Conservation (phyloP, 2,329 filamentous ascomycete species). For the Trichoderma asperellum region DNA sequence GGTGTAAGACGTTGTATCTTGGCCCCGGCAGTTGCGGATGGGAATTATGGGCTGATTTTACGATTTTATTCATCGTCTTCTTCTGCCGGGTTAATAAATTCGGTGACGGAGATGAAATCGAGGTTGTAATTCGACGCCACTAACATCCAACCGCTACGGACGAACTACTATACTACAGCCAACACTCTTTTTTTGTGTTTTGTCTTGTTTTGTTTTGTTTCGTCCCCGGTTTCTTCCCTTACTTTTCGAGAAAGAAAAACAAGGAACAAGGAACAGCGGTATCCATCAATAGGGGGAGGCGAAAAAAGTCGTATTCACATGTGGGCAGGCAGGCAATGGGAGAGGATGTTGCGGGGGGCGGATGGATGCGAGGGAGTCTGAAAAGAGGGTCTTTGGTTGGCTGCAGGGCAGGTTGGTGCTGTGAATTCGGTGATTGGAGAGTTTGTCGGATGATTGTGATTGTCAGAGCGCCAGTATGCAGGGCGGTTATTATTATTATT, state of each 20-base stretch:
- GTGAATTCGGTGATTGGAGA: not conserved
- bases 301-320: not conserved
- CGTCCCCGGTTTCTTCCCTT: not conserved
- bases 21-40: not conserved
- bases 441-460: not conserved
- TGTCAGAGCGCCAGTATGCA: not conserved
- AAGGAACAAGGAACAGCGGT: not conserved
- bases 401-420: not conserved
- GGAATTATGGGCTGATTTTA: not conserved
- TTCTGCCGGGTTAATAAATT: not conserved
- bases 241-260: not conserved
- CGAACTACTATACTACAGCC: not conserved
- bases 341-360: not conserved
- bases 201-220: not conserved
- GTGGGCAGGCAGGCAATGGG: not conserved
- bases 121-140: not conserved
- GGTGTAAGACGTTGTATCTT: not conserved
- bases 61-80: not conserved
- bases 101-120: not conserved
- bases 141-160: not conserved
- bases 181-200: not conserved
- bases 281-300: not conserved
- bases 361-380: not conserved
- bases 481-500: not conserved
- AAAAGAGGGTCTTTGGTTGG: not conserved